Conservation (phyloP, 1,139 yeast species). For the Yarrowia galli region DNA sequence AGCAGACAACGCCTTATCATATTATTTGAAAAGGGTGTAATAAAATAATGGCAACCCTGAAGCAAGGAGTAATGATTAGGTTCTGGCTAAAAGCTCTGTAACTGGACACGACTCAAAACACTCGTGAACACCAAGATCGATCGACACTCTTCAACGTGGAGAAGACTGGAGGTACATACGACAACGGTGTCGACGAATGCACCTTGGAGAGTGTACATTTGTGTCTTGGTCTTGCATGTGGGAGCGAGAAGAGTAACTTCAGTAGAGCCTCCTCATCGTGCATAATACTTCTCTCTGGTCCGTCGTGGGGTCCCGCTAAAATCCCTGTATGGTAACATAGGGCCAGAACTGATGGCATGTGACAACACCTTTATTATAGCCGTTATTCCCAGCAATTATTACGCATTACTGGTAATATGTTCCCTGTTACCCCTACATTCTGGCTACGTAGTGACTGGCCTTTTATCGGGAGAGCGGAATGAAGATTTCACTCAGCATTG, state of each 20-base stretch:
- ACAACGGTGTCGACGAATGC: too few relatives aligned
- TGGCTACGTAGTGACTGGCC: too few relatives aligned
- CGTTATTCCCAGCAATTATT: not conserved
- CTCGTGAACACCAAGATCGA: not conserved
- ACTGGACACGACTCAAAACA: not conserved
- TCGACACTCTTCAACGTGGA: not conserved
- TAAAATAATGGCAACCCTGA: conserved; percentile 1
- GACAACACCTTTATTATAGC: not conserved
- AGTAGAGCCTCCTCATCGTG: too few relatives aligned
- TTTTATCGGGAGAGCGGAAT: too few relatives aligned
- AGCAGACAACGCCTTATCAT: not conserved
- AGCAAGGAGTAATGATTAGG: not conserved
- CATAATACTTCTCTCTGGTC: too few relatives aligned
- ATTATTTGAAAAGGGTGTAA: conserved; percentile 24
- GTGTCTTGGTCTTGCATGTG: too few relatives aligned
- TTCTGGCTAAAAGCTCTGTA: not conserved
- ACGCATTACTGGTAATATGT: not conserved
- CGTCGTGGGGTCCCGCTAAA: too few relatives aligned
- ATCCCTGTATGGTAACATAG: not conserved
- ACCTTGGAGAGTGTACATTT: too few relatives aligned
- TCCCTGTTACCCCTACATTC: not conserved
- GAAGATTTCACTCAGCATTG: too few relatives aligned
- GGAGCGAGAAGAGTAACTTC: too few relatives aligned
- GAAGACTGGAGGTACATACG: too few relatives aligned
- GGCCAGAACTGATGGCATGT: not conserved